phyloP scores from a whole-genome alignment of 805 yeast genomes.

The Metschnikowia reukaufii region DNA sequence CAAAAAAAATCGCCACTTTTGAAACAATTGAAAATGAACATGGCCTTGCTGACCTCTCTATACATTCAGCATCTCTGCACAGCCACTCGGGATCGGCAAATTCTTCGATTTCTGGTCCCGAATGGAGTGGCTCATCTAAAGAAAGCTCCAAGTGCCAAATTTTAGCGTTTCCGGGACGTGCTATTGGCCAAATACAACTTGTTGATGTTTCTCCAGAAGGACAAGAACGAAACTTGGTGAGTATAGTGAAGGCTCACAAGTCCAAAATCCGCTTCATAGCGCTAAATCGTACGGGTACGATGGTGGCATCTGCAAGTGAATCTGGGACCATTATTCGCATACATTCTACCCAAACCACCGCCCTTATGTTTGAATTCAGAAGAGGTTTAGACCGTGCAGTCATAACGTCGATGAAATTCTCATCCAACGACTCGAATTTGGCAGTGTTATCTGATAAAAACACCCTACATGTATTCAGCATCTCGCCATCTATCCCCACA shows the following conservation, averaged over 20 bases:
- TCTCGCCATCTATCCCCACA: slow-evolving; percentile 20
- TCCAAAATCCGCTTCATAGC: slow-evolving; percentile 62
- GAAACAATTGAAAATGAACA: slow-evolving; percentile 64
- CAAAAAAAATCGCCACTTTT: slow-evolving; percentile 59
- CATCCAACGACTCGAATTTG: slow-evolving; percentile 69
- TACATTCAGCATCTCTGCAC: slow-evolving; percentile 20
- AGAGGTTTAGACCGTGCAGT: slow-evolving; percentile 86
- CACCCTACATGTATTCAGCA: slow-evolving; percentile 82
- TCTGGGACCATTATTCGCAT: slow-evolving; percentile 80
- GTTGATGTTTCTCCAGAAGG: slow-evolving; percentile 71
- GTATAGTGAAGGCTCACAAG: slow-evolving; percentile 77
- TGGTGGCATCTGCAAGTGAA: slow-evolving; percentile 79
- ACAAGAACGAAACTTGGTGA: slow-evolving; percentile 60
- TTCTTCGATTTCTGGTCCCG: slow-evolving; percentile 11
- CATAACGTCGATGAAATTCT: slow-evolving; percentile 79
- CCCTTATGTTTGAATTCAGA: slow-evolving; percentile 78
- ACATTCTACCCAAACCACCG: slow-evolving; percentile 66
- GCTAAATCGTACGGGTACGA: slow-evolving; percentile 59
- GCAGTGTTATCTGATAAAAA: slow-evolving; percentile 89
- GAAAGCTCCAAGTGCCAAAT: slow-evolving; percentile 41
- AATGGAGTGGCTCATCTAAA: slow-evolving; percentile 8
- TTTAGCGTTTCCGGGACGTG: slow-evolving; percentile 76
- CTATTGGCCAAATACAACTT: slow-evolving; percentile 75
- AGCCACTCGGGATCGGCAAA: slow-evolving; percentile 11
- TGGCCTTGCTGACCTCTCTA: slow-evolving; percentile 62